Evolutionary conservation across 345 rosid genomes (phyloP).

Genomic region (Acer negundo): DNA sequence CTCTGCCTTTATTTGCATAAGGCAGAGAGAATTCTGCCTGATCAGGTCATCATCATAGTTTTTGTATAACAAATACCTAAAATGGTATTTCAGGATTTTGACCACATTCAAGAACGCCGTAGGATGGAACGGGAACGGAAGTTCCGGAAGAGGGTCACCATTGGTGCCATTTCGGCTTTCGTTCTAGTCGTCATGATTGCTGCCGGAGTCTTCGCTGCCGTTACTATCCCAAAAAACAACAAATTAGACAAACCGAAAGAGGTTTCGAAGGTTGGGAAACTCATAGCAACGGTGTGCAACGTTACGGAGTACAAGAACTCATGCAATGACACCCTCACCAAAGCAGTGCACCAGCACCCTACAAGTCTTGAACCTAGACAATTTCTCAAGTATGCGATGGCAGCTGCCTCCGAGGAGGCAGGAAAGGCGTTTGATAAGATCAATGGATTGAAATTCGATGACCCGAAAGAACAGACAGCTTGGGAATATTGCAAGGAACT

Average conservation of each 20-base stretch:
- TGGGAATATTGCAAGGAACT: constrained; percentile 64
- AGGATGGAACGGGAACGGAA: constrained; percentile 54
- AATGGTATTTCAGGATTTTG: constrained; percentile 96
- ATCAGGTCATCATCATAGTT: not conserved
- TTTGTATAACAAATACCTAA: not conserved
- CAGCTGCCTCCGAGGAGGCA: constrained; percentile 45
- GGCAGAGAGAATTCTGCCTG: constrained; percentile 64
- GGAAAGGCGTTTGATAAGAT: constrained; percentile 37
- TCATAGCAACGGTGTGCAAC: constrained; percentile 52
- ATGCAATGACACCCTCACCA: constrained; percentile 49
- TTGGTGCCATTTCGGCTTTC: constrained; percentile 39
- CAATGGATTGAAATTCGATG: constrained; percentile 34
- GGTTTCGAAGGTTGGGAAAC: constrained; percentile 30
- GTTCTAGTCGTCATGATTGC: constrained; percentile 40
- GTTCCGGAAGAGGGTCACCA: constrained; percentile 43
- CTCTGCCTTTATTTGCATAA: constrained; percentile 56
- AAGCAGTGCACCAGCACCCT: constrained; percentile 30
- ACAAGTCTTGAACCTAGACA: constrained; percentile 41
- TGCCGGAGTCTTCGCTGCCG: constrained; percentile 42
- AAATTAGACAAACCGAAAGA: constrained; percentile 22
- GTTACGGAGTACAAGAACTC: constrained; percentile 48
- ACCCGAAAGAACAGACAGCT: constrained; percentile 50
- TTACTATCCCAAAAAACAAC: constrained; percentile 9
- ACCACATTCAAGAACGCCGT: constrained; percentile 66
- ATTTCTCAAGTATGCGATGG: constrained; percentile 51